Percentiles rank a stretch among this genome's conserved stretches.
Evolutionary conservation across 2,329 filamentous ascomycete species (phyloP).

Genomic region (Dendryphion nanum): DNA sequence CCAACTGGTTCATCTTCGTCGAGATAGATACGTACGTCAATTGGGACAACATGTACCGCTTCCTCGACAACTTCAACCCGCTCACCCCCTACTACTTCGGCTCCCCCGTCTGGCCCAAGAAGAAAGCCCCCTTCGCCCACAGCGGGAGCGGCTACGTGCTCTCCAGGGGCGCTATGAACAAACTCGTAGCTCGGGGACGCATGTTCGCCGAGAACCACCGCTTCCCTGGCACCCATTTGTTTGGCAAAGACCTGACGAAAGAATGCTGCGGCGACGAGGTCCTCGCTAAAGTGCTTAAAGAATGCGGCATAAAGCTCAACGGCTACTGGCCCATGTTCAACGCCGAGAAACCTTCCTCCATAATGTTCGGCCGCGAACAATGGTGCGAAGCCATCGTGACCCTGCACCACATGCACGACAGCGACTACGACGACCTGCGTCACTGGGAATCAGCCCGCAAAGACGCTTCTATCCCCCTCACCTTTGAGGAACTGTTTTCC

Average conservation of each 20-base stretch:
- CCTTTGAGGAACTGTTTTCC: conserved; percentile 34
- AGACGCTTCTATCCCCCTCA: conserved; percentile 24
- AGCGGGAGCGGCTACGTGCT: conserved; percentile 45
- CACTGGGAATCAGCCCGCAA: conserved; percentile 27
- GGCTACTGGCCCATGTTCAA: conserved; percentile 48
- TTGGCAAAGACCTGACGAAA: conserved; percentile 33
- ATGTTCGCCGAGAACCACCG: conserved; percentile 35
- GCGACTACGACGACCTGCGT: conserved; percentile 26
- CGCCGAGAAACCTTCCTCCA: conserved; percentile 39
- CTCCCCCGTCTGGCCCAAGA: conserved; percentile 35
- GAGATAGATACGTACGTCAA: conserved; percentile 40
- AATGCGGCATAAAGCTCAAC: conserved; percentile 33
- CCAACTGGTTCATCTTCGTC: conserved; percentile 37
- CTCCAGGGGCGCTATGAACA: conserved; percentile 51
- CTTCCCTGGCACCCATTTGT: conserved; percentile 32
- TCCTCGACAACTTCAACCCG: conserved; percentile 38
- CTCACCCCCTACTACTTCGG: conserved; percentile 41
- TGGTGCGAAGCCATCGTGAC: conserved; percentile 47
- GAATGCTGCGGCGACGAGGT: conserved; percentile 41
- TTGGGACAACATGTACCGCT: conserved; percentile 41
- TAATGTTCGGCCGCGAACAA: conserved; percentile 39
- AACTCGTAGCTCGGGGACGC: conserved; percentile 35
- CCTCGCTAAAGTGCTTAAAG: conserved; percentile 37
- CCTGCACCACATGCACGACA: conserved; percentile 33
- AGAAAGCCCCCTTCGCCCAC: conserved; percentile 41